phyloP scores from a whole-genome alignment of 371 early-diverging fungal genomes.

The Mucor irregularis region DNA sequence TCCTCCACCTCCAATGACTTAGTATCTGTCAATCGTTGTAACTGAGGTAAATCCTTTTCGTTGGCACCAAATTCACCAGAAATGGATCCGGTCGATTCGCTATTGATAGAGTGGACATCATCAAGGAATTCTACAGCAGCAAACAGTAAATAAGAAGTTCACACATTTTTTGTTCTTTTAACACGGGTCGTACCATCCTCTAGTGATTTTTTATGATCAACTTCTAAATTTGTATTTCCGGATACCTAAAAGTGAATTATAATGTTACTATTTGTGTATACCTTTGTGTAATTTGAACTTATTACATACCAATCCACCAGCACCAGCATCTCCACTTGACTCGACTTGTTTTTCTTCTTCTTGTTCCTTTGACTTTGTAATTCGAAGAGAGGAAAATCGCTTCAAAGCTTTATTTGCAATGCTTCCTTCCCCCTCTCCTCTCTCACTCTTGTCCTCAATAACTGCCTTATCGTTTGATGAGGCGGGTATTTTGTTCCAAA shows the following conservation, averaged over 20 bases:
- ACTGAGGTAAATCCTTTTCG: background rate
- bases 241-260: slow-evolving; percentile 7
- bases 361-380: slow-evolving; percentile 14
- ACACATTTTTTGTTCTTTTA: background rate
- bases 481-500: slow-evolving; percentile 87
- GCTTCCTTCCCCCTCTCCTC: too few relatives aligned
- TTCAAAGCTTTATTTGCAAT: slow-evolving; percentile 10
- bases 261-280: background rate
- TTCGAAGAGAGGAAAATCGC: slow-evolving; percentile 18
- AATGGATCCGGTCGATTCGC: slow-evolving; percentile 15
- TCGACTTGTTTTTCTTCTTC: too few relatives aligned
- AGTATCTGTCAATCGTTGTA: background rate
- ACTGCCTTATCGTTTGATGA: too few relatives aligned
- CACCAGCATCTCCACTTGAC: too few relatives aligned
- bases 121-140: slow-evolving; percentile 10
- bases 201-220: background rate
- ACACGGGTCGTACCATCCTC: slow-evolving; percentile 10
- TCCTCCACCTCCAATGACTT: background rate
- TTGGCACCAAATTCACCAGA: slow-evolving; percentile 1
- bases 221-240: background rate
- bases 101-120: slow-evolving; percentile 14
- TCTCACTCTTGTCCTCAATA: background rate
- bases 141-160: background rate
- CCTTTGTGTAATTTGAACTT: background rate
- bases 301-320: slow-evolving; percentile 8